Evolutionary conservation across 1,139 yeast species (phyloP), one percentile per base, ranked within the genome.

Genomic region (Maudiozyma humilis): DNA sequence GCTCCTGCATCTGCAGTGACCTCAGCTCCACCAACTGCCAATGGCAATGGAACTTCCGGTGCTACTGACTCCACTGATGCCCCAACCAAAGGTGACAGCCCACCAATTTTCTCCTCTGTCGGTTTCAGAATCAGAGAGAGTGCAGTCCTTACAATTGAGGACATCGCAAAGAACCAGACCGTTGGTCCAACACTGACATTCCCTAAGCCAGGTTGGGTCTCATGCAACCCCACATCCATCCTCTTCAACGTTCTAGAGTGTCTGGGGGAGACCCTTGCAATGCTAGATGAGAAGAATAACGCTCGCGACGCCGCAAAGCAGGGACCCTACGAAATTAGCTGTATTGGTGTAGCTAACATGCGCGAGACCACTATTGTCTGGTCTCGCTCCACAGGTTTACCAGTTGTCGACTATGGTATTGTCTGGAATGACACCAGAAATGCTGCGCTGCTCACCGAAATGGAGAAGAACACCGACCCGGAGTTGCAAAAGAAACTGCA

Each of bases 381-480:
- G 96, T 82, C 87, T 46, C 74, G 79, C 54, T 72, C 72, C 47
- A 87, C 96, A 2, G 96, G 96, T 39, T 71, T 74, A 55, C 93
- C 96, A 1, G 73, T 86, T 45, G 74, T 82, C 61, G 81, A 84
- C 59, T 66, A 66, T 42, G 96, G 96, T 62, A 86, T 89, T 62
- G 95, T 91, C 40, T 89, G 97, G 97, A 85, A 93, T 49, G 97
- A 89, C 66, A 84, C 95, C 35, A 76, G 97, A 61, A 89, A 95
- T 30, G 67, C 84, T 8, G 80, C 73, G 33, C 75, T 86, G 47
- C 91, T 87, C 46, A 77, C 76, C 52, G 76, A 79, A 54, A 73
- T 82, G 64, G 76, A 74, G 55, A 71, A 72, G 52, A 69, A 70
- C 56, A 74, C 78, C 45, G 73, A 79, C 30, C 79, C 76, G 34